Evolutionary conservation across 2,329 filamentous ascomycete species (phyloP).

Genomic region (Coccinonectria pachysandricola): DNA sequence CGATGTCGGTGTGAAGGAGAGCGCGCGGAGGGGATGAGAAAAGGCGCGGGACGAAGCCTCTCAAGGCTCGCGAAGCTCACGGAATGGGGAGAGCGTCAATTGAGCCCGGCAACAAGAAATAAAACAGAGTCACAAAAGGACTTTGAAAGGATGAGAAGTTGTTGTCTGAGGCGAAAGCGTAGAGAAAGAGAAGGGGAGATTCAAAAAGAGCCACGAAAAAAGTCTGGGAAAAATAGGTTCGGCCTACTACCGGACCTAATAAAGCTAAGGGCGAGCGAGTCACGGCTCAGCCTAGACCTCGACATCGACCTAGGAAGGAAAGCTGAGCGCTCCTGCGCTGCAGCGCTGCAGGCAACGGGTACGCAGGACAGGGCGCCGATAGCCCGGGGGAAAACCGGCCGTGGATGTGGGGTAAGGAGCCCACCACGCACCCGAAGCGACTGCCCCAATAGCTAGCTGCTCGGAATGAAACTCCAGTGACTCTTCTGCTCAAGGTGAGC

Average conservation of each 20-base stretch:
- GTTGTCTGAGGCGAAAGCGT: slow-evolving; percentile 7
- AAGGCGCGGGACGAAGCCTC: slow-evolving; percentile 2
- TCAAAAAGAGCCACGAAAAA: slow-evolving; percentile 7
- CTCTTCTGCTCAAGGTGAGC: no score
- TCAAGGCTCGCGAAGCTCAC: no score
- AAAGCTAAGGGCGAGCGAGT: no score
- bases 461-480: no score
- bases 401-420: not conserved
- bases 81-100: slow-evolving; percentile 10
- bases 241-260: no score
- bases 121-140: slow-evolving; percentile 2
- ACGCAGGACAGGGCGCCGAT: no score
- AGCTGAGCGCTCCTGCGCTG: no score
- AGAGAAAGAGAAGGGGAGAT: slow-evolving; percentile 5
- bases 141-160: slow-evolving; percentile 6
- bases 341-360: no score
- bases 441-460: no score
- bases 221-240: slow-evolving; percentile 1
- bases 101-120: no score
- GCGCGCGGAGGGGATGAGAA: slow-evolving; percentile 4
- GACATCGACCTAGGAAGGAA: no score
- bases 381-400: not conserved
- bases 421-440: not conserved
- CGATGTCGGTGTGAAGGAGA: slow-evolving; percentile 1
- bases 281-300: no score